These are phyloP conservation scores for Tolypocladium pustulatum DNA, from an alignment of 2,329 filamentous ascomycete species.

Conservation along the genomic window DNA sequence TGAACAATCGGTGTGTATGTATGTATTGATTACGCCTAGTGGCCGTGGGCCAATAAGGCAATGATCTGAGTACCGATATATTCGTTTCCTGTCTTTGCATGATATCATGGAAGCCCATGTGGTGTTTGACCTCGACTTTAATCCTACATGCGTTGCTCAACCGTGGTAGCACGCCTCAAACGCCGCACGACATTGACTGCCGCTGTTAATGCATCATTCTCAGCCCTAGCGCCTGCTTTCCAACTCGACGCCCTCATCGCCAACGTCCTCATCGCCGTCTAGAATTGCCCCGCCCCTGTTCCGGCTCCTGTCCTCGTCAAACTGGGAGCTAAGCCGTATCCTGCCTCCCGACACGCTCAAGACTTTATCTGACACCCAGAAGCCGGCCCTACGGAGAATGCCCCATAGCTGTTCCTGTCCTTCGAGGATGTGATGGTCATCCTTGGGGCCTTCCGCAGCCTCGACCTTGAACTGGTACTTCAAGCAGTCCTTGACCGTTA, in stretches of 20 bases:
- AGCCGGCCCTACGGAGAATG: conserved; percentile 38
- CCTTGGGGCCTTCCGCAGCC: conserved; percentile 63
- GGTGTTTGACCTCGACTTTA: no score
- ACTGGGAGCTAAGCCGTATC: conserved; percentile 36
- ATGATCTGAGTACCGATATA: no score
- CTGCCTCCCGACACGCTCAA: conserved; percentile 43
- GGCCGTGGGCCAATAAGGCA: no score
- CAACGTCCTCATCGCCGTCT: conserved; percentile 30
- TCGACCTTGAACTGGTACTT: conserved; percentile 98
- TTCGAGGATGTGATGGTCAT: conserved; percentile 44
- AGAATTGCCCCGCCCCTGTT: conserved; percentile 35
- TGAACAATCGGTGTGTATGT: no score
- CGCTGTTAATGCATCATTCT: neutral
- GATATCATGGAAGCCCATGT: no score
- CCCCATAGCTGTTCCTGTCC: conserved; percentile 58
- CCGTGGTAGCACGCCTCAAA: neutral
- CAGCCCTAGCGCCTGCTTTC: conserved; percentile 21
- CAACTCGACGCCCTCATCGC: conserved; percentile 32
- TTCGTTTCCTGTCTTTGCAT: no score
- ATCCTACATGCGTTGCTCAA: neutral
- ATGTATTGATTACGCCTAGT: no score
- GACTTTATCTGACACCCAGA: conserved; percentile 50
- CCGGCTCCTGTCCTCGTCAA: conserved; percentile 23
- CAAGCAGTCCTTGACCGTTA: conserved; percentile 94
- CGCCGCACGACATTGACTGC: neutral